Conservation (phyloP, 2,329 filamentous ascomycete genomes). For the Sclerotinia spermophila region DNA sequence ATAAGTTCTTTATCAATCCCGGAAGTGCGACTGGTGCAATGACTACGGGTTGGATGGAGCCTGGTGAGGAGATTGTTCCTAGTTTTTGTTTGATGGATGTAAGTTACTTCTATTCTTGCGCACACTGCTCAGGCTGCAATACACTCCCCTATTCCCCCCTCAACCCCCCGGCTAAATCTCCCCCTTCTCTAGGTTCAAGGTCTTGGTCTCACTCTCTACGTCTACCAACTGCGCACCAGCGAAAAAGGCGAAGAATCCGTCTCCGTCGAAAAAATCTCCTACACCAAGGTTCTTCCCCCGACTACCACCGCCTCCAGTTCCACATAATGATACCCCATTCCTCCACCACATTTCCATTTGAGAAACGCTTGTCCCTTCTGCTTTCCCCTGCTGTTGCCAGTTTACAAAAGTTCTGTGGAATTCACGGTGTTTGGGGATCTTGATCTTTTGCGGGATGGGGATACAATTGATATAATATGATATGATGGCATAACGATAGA, state of each 20-base stretch:
- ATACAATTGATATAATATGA: background rate
- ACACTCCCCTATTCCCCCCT: background rate
- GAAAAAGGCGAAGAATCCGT: conserved; percentile 74
- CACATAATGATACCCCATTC: conserved; percentile 28
- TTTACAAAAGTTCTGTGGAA: conserved; percentile 10
- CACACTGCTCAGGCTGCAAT: background rate
- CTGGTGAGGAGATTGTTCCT: conserved; percentile 70
- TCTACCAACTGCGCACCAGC: conserved; percentile 81
- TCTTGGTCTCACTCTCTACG: conserved; percentile 91
- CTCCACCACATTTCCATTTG: background rate
- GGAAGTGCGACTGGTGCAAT: conserved; percentile 64
- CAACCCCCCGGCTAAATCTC: background rate
- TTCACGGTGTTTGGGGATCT: conserved; percentile 7
- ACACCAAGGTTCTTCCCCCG: conserved; percentile 62
- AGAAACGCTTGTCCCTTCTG: background rate
- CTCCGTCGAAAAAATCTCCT: conserved; percentile 81
- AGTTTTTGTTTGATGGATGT: conserved; percentile 99
- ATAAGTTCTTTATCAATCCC: conserved; percentile 70
- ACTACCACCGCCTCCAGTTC: conserved; percentile 1
- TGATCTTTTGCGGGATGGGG: background rate
- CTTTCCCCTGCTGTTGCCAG: background rate
- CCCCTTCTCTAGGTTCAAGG: conserved; percentile 70
- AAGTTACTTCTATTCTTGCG: conserved; percentile 43
- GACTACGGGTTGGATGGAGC: conserved; percentile 53
- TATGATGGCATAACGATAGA: conserved; percentile 7